These are phyloP conservation scores for Neoboletus brunneissimus DNA, from an alignment of 768 basidiomycete genomes.

Conservation along the genomic window DNA sequence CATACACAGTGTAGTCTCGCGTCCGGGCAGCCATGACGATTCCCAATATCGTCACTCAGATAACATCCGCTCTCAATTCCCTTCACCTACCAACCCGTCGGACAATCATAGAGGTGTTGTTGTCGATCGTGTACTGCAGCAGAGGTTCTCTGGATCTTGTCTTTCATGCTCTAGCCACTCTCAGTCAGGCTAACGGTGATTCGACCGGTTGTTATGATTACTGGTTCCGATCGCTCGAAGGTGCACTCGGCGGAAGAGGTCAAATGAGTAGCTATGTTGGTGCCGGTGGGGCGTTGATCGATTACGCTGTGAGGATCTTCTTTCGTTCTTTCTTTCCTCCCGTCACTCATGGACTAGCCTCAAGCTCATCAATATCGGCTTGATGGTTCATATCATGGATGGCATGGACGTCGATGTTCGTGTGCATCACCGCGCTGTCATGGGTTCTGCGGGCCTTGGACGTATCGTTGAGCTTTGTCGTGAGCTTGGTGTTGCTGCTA, in stretches of 20 bases:
- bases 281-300: slow-evolving; percentile 63
- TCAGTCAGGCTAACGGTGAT: slow-evolving; percentile 62
- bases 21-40: slow-evolving; percentile 73
- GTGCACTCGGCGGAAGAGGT: slow-evolving; percentile 77
- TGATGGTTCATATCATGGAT: slow-evolving; percentile 67
- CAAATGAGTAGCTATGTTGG: slow-evolving; percentile 94
- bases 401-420: slow-evolving; percentile 77
- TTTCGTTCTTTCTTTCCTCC: background rate
- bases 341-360: slow-evolving; percentile 11
- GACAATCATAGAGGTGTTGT: slow-evolving; percentile 73
- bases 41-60: slow-evolving; percentile 68
- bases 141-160: slow-evolving; percentile 64
- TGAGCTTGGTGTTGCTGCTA: slow-evolving; percentile 56
- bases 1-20: slow-evolving; percentile 46
- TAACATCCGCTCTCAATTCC: slow-evolving; percentile 79
- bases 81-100: slow-evolving; percentile 77
- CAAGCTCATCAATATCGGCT: slow-evolving; percentile 55
- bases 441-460: slow-evolving; percentile 83
- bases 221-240: slow-evolving; percentile 85
- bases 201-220: slow-evolving; percentile 71
- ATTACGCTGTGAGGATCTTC: slow-evolving; percentile 72
- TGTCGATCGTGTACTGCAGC: slow-evolving; percentile 68
- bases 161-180: slow-evolving; percentile 66
- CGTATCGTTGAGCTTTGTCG: slow-evolving; percentile 69
- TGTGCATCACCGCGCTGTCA: slow-evolving; percentile 80